Percentiles rank a stretch among this genome's conserved stretches.
These are phyloP conservation scores for Warburgia ugandensis DNA, from an alignment of 164 flowering plant species.

Conservation along the genomic window DNA sequence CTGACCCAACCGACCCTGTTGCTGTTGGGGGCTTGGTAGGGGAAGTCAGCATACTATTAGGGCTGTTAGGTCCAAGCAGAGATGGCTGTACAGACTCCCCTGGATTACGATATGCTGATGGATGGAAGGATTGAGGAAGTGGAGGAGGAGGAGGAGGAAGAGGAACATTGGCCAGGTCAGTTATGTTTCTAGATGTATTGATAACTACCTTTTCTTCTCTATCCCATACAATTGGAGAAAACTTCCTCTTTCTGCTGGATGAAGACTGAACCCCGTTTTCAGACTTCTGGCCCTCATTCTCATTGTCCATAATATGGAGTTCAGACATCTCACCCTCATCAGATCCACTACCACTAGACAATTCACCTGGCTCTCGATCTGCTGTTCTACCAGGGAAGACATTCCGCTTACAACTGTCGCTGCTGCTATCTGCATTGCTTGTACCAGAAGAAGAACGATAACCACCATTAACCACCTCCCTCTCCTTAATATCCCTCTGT, in stretches of 20 bases:
- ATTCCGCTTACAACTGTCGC: slow-evolving; percentile 24
- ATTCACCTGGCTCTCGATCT: slow-evolving; percentile 77
- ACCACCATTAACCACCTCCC: slow-evolving; percentile 37
- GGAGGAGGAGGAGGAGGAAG: slow-evolving; percentile 12
- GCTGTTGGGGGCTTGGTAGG: not conserved
- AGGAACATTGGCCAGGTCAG: slow-evolving; percentile 1
- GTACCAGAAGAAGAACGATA: slow-evolving; percentile 32
- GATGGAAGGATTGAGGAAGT: not conserved
- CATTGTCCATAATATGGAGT: slow-evolving; percentile 20
- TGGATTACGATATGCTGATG: slow-evolving; percentile 2
- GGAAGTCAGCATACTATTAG: not conserved
- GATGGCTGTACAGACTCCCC: slow-evolving; percentile 3
- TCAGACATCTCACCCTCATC: slow-evolving; percentile 51
- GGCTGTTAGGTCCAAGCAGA: not conserved
- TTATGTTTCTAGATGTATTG: not conserved
- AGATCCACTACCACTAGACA: slow-evolving; percentile 82
- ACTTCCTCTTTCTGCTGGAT: slow-evolving; percentile 53
- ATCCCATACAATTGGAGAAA: slow-evolving; percentile 50
- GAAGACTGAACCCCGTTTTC: slow-evolving; percentile 39
- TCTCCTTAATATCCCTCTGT: slow-evolving; percentile 36
- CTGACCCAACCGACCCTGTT: slow-evolving; percentile 7
- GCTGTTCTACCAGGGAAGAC: slow-evolving; percentile 24
- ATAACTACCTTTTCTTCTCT: slow-evolving; percentile 20
- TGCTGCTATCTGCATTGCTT: slow-evolving; percentile 44
- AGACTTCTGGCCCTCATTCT: slow-evolving; percentile 13